A percentile compares a stretch with the other conserved stretches of the same genome.
Conservation (phyloP, 2,329 filamentous ascomycete genomes). For the Hirsutella rhossiliensis region DNA sequence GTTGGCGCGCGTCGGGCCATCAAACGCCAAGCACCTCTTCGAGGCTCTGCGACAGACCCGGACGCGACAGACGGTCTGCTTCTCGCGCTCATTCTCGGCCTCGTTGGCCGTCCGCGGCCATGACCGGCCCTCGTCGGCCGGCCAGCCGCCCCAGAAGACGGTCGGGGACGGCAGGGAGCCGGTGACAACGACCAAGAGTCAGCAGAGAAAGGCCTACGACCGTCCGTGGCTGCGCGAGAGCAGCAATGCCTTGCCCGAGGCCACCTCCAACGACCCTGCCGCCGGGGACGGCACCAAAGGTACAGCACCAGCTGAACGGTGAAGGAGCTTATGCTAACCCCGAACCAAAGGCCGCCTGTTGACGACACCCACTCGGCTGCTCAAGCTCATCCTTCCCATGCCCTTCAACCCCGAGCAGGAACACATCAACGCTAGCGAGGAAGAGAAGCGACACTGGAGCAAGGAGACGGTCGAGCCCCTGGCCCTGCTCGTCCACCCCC, state of each 20-base stretch:
- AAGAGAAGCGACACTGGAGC: conserved; percentile 18
- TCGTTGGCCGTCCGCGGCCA: background rate
- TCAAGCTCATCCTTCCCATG: conserved; percentile 71
- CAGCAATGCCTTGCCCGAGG: conserved; percentile 27
- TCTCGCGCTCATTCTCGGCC: background rate
- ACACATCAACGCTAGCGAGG: conserved; percentile 27
- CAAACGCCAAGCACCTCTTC: background rate
- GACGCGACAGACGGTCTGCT: background rate
- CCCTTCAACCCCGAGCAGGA: conserved; percentile 29
- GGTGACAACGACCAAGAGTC: conserved; percentile 7
- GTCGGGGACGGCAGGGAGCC: background rate
- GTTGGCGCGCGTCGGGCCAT: background rate
- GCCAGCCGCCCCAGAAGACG: background rate
- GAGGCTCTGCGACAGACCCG: background rate
- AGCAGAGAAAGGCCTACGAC: conserved; percentile 43
- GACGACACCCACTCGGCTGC: conserved; percentile 66
- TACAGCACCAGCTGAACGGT: conserved; percentile 3
- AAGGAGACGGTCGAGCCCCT: conserved; percentile 56
- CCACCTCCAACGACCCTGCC: conserved; percentile 13
- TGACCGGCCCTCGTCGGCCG: background rate
- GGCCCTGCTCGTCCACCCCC: conserved; percentile 75
- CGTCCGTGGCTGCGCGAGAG: conserved; percentile 57
- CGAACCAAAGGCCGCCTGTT: conserved; percentile 51
- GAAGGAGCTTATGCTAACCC: background rate
- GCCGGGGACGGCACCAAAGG: conserved; percentile 18